A percentile compares a stretch with the other conserved stretches of the same genome.
These are phyloP conservation scores for Daldinia bambusicola DNA, from an alignment of 495 filamentous ascomycete genomes.

Conservation along the genomic window DNA sequence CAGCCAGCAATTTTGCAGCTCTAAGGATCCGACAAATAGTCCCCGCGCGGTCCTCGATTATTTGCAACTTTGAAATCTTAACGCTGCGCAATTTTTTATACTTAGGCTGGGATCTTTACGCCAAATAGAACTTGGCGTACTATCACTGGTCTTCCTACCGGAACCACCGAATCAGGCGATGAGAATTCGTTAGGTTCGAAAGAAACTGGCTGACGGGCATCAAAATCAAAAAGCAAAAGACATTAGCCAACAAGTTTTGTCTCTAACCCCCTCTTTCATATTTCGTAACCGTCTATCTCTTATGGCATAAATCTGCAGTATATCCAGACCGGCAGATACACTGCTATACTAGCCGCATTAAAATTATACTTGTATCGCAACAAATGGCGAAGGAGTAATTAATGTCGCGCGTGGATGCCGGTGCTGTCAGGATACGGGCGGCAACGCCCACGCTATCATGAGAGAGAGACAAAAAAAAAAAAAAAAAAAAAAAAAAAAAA, in stretches of 20 bases:
- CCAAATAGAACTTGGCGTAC: conserved; percentile 39
- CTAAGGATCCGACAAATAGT: conserved; percentile 17
- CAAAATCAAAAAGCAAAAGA: conserved; percentile 21
- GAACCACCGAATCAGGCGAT: conserved; percentile 18
- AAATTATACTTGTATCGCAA: conserved; percentile 22
- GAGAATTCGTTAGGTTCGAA: conserved; percentile 26
- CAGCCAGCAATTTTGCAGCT: conserved; percentile 17
- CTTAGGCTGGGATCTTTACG: conserved; percentile 38
- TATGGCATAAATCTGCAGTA: conserved; percentile 23
- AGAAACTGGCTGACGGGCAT: conserved; percentile 27
- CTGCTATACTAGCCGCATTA: conserved; percentile 27
- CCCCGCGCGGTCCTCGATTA: conserved; percentile 34
- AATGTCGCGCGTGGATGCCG: conserved; percentile 38
- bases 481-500: conserved; percentile 23
- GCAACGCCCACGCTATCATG: conserved; percentile 29
- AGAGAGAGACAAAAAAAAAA: conserved; percentile 17
- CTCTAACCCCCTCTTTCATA: conserved; percentile 14
- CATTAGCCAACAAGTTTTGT: conserved; percentile 8
- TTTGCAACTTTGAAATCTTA: conserved; percentile 17
- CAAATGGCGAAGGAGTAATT: conserved; percentile 39
- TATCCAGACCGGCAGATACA: conserved; percentile 33
- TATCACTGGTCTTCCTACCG: conserved; percentile 31
- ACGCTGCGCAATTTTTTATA: conserved; percentile 37
- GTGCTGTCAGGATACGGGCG: conserved; percentile 20
- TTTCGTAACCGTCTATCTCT: conserved; percentile 16